phyloP scores from a whole-genome alignment of 345 rosid genomes.

The Gossypium anomalum region DNA sequence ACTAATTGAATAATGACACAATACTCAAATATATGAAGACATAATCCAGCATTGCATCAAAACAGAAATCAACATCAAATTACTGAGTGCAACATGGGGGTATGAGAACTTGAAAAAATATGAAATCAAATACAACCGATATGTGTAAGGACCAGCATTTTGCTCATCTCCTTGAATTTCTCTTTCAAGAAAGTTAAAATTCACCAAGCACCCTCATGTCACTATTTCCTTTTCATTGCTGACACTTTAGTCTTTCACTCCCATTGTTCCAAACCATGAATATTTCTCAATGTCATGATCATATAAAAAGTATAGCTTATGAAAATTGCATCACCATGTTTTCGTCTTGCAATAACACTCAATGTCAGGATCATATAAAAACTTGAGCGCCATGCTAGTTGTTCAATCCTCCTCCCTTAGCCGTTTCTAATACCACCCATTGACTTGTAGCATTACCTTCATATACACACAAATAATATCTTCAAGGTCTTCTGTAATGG shows the following conservation, averaged over 20 bases:
- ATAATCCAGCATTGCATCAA: constrained; percentile 5
- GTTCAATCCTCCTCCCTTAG: neutral
- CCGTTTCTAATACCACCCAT: neutral
- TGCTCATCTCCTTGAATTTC: neutral
- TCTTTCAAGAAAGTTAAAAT: constrained; percentile 4
- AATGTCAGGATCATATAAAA: neutral
- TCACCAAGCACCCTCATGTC: neutral
- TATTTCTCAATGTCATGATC: neutral
- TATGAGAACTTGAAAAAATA: neutral
- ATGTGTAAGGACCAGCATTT: neutral
- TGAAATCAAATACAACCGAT: neutral
- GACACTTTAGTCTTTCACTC: neutral
- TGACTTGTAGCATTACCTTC: neutral
- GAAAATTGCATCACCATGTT: neutral
- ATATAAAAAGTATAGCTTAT: neutral
- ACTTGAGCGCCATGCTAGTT: neutral
- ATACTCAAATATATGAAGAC: neutral
- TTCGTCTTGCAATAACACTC: neutral
- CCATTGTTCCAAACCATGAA: neutral
- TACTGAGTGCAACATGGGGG: neutral
- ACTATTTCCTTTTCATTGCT: neutral
- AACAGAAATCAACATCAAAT: neutral
- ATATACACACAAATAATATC: neutral
- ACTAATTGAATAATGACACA: constrained; percentile 1
- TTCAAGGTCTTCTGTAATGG: neutral